Conservation (phyloP, 2,329 filamentous ascomycete genomes). For the Metarhizium sp. region DNA sequence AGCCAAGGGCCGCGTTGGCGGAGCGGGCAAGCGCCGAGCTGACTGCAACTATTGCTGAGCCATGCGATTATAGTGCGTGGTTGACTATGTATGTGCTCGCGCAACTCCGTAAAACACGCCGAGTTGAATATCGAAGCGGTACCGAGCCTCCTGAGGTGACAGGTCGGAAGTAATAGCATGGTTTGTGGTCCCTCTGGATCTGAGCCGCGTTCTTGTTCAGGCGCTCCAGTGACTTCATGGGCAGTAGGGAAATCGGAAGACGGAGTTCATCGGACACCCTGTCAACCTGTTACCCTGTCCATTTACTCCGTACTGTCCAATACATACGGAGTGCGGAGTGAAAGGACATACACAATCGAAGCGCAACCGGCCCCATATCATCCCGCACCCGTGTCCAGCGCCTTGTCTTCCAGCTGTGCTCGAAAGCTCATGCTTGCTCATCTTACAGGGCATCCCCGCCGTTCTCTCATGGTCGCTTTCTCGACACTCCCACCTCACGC, state of each 20-base stretch:
- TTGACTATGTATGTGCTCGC: neutral
- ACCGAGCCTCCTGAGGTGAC: neutral
- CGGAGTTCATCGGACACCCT: no score
- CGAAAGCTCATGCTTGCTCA: neutral
- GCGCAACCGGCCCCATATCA: neutral
- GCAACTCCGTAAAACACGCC: neutral
- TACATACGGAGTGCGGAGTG: no score
- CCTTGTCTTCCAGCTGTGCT: neutral
- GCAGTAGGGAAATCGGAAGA: no score
- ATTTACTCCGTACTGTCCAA: no score
- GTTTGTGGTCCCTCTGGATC: neutral
- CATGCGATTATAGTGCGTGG: neutral
- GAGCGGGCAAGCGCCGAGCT: neutral
- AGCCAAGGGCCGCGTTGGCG: neutral
- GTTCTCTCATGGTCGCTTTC: neutral
- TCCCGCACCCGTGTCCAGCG: neutral
- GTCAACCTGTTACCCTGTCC: no score
- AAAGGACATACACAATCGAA: neutral
- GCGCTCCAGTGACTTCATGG: no score
- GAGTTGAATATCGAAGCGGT: neutral
- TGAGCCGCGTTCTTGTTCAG: neutral
- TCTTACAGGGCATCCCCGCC: neutral
- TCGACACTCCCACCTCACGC: neutral
- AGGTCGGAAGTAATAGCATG: neutral
- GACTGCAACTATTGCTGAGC: neutral